These are phyloP conservation scores for Piper longum DNA, from an alignment of 164 flowering plant species.

Conservation along the genomic window DNA sequence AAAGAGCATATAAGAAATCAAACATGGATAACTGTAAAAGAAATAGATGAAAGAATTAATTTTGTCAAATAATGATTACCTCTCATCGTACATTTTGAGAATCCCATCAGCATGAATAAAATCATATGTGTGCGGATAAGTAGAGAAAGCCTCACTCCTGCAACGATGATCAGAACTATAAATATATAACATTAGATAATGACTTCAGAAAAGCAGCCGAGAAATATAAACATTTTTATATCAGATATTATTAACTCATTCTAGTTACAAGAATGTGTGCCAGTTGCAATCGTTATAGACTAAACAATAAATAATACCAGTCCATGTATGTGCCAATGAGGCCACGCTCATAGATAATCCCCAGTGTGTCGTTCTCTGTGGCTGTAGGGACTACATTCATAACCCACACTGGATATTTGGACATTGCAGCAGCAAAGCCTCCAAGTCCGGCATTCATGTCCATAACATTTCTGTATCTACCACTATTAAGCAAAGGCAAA, in stretches of 20 bases:
- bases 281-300: not conserved
- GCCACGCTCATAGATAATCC: conserved; percentile 51
- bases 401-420: conserved; percentile 44
- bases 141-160: conserved; percentile 68
- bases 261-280: not conserved
- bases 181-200: too few species aligned
- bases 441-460: conserved; percentile 63
- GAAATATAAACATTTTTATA: not conserved
- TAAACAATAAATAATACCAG: conserved; percentile 27
- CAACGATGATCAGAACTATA: not conserved
- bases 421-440: conserved; percentile 56
- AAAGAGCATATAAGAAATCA: not conserved
- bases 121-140: conserved; percentile 54
- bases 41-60: not conserved
- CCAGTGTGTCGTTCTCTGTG: conserved; percentile 25
- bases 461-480: conserved; percentile 44
- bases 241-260: not conserved
- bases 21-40: not conserved
- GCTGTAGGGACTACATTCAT: conserved; percentile 53
- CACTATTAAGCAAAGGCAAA: conserved; percentile 17
- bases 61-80: conserved; percentile 9
- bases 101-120: conserved; percentile 40
- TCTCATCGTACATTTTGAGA: conserved; percentile 34
- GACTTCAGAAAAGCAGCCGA: not conserved
- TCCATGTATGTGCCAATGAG: conserved; percentile 54